phyloP scores from a whole-genome alignment of 768 basidiomycete genomes.

The Panaeolus papilionaceus region DNA sequence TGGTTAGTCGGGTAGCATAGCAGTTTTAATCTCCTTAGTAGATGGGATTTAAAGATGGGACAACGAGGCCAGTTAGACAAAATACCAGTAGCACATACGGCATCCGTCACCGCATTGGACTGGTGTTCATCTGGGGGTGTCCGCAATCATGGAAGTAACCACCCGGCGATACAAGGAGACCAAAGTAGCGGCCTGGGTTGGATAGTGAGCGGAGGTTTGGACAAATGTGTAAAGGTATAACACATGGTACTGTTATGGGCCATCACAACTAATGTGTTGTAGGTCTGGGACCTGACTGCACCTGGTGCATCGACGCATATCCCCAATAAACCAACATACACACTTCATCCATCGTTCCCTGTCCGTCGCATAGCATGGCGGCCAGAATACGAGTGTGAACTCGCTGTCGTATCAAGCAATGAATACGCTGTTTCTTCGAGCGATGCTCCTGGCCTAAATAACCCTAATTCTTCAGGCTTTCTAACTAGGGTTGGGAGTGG shows the following conservation, averaged over 20 bases:
- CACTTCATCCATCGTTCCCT: conserved; percentile 76
- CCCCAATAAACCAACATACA: conserved; percentile 68
- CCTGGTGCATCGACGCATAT: conserved; percentile 54
- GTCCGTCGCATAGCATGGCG: conserved; percentile 81
- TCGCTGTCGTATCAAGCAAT: conserved; percentile 75
- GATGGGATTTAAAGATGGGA: conserved; percentile 84
- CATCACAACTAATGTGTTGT: neutral
- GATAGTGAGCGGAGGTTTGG: conserved; percentile 82
- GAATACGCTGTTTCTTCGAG: conserved; percentile 45
- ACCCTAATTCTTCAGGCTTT: conserved; percentile 22
- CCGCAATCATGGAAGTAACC: conserved; percentile 23
- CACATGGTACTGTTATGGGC: conserved; percentile 2
- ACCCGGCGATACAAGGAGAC: conserved; percentile 30
- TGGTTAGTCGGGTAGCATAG: neutral
- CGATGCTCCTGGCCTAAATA: conserved; percentile 27
- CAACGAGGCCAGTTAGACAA: conserved; percentile 77
- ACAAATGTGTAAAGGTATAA: conserved; percentile 76
- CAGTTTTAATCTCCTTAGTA: conserved; percentile 28
- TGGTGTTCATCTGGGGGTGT: conserved; percentile 56
- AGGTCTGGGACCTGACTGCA: conserved; percentile 77
- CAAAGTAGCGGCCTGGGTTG: conserved; percentile 59
- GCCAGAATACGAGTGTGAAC: conserved; percentile 76
- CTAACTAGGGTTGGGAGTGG: conserved; percentile 38
- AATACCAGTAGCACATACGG: conserved; percentile 74
- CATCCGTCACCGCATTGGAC: conserved; percentile 74